phyloP scores from a whole-genome alignment of 257 asterid species.

The Apocynum venetum region DNA sequence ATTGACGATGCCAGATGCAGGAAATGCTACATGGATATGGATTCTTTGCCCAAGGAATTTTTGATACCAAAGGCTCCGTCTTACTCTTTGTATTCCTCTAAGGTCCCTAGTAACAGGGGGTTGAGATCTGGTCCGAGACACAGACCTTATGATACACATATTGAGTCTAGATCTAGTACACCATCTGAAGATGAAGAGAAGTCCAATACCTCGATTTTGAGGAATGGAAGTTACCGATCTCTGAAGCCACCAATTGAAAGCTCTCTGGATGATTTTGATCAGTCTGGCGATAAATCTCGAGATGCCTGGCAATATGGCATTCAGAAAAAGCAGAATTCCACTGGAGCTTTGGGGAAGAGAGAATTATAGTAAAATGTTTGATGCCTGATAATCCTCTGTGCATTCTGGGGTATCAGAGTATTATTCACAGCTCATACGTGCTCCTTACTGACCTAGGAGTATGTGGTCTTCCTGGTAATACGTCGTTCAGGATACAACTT shows the following conservation, averaged over 20 bases:
- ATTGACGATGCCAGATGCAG: conserved; percentile 82
- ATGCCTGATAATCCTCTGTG: conserved; percentile 10
- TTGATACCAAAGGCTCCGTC: conserved; percentile 44
- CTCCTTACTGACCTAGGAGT: neutral
- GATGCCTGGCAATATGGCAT: conserved; percentile 65
- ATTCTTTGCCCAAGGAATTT: conserved; percentile 84
- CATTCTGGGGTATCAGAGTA: conserved; percentile 12
- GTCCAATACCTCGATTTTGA: conserved; percentile 38
- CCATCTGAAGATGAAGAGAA: conserved; percentile 95
- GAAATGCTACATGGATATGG: conserved; percentile 86
- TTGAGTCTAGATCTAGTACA: conserved; percentile 84
- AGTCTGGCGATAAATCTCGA: conserved; percentile 62
- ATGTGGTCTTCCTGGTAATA: neutral
- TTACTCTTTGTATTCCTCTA: conserved; percentile 42
- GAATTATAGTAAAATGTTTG: conserved; percentile 38
- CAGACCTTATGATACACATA: conserved; percentile 64
- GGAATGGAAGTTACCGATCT: conserved; percentile 66
- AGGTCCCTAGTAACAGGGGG: conserved; percentile 53
- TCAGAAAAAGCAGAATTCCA: conserved; percentile 45
- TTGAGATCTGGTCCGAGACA: conserved; percentile 68
- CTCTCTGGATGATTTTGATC: conserved; percentile 58
- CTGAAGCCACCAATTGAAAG: conserved; percentile 53
- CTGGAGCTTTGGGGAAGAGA: conserved; percentile 48
- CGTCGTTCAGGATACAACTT: neutral
- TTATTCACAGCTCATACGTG: neutral